Evolutionary conservation across 768 basidiomycete species (phyloP).

Genomic region (Tubosaeta sp.): DNA sequence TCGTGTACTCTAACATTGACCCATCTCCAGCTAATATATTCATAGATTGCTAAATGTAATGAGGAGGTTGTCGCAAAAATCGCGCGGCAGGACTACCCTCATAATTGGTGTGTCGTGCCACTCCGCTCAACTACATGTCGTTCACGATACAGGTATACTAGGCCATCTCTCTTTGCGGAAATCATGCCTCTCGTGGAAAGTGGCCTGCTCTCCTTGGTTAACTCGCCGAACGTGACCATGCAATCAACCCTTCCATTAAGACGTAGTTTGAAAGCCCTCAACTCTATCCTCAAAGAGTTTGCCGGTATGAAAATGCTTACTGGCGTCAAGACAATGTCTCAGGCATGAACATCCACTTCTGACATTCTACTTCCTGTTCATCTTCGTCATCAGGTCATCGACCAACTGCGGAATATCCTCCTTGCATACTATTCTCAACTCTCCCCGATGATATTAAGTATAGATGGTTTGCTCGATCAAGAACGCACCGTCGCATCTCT

Average conservation of each 20-base stretch:
- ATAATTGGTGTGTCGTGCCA: conserved; percentile 51
- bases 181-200: conserved; percentile 54
- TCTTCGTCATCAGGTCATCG: conserved; percentile 16
- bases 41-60: conserved; percentile 71
- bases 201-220: conserved; percentile 48
- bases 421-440: conserved; percentile 58
- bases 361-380: not conserved
- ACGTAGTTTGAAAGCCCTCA: conserved; percentile 60
- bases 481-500: conserved; percentile 44
- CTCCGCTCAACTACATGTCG: not conserved
- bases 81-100: conserved; percentile 73
- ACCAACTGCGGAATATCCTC: conserved; percentile 47
- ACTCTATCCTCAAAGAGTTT: conserved; percentile 67
- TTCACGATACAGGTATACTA: conserved; percentile 3
- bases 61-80: conserved; percentile 71
- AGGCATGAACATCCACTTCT: conserved; percentile 36
- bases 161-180: conserved; percentile 28
- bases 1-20: conserved; percentile 35
- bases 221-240: conserved; percentile 37
- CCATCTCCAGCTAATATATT: conserved; percentile 2
- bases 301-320: conserved; percentile 63
- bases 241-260: conserved; percentile 48
- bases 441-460: conserved; percentile 29
- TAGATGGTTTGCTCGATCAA: conserved; percentile 34
- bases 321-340: conserved; percentile 62